A percentile compares a stretch with the other conserved stretches of the same genome.
Evolutionary conservation across 495 filamentous ascomycete genomes (phyloP).

Genomic region (Aspergillus cristatus): DNA sequence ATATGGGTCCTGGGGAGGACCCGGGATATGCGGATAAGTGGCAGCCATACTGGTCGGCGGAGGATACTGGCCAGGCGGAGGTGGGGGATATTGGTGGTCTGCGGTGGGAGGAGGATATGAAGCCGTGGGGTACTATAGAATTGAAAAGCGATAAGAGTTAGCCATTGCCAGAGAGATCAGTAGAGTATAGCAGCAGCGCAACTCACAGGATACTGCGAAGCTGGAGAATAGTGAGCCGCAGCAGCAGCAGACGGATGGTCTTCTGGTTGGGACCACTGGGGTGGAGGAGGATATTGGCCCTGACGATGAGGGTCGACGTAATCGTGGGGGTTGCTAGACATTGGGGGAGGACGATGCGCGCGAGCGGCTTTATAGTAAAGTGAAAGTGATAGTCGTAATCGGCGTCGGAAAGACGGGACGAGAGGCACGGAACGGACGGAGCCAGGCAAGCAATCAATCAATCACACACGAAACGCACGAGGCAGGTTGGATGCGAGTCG

Average conservation of each 20-base stretch:
- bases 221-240: slow-evolving; percentile 21
- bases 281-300: slow-evolving; percentile 39
- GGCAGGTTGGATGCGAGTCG: slow-evolving; percentile 23
- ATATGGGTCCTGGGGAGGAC: slow-evolving; percentile 28
- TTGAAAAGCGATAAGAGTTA: slow-evolving; percentile 5
- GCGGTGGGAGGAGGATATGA: slow-evolving; percentile 32
- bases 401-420: too few relatives aligned
- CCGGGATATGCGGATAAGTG: slow-evolving; percentile 26
- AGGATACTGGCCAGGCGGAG: slow-evolving; percentile 23
- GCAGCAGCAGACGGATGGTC: slow-evolving; percentile 26
- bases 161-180: slow-evolving; percentile 4
- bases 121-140: slow-evolving; percentile 25
- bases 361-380: slow-evolving; percentile 11
- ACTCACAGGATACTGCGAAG: slow-evolving; percentile 38
- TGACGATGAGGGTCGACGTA: slow-evolving; percentile 32
- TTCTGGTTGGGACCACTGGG: slow-evolving; percentile 39
- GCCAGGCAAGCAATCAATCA: too few relatives aligned
- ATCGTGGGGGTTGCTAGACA: slow-evolving; percentile 41
- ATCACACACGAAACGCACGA: slow-evolving; percentile 5
- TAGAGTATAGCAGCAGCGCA: slow-evolving; percentile 1
- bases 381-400: background rate
- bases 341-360: slow-evolving; percentile 24
- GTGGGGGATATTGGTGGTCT: slow-evolving; percentile 28
- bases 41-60: slow-evolving; percentile 32
- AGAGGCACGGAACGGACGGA: slow-evolving; percentile 5